Conservation (phyloP, 768 basidiomycete genomes). For the Fomitopsis pulvina region DNA sequence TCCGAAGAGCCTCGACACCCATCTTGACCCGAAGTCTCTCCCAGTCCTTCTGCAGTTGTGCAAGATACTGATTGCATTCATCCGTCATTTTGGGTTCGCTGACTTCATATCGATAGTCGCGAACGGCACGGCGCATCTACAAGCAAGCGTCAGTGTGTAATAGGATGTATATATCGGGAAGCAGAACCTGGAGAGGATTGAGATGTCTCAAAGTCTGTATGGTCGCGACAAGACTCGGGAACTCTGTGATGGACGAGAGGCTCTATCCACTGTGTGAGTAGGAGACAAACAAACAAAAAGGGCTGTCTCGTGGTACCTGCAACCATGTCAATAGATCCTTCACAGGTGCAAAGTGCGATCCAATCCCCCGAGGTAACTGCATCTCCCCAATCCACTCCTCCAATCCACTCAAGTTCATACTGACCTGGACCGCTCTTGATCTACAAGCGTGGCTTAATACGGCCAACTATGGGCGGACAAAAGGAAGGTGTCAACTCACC, state of each 20-base stretch:
- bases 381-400: slow-evolving; percentile 90
- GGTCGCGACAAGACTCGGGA: slow-evolving; percentile 81
- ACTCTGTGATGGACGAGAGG: slow-evolving; percentile 81
- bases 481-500: slow-evolving; percentile 36
- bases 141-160: background rate
- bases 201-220: slow-evolving; percentile 82
- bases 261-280: slow-evolving; percentile 38
- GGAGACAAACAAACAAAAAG: background rate
- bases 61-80: slow-evolving; percentile 91
- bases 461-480: background rate
- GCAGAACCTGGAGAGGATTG: slow-evolving; percentile 84
- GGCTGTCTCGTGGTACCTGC: slow-evolving; percentile 42
- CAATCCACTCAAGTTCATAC: slow-evolving; percentile 75
- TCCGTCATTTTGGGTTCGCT: slow-evolving; percentile 90
- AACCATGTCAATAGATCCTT: slow-evolving; percentile 82
- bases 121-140: slow-evolving; percentile 88
- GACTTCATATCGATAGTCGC: slow-evolving; percentile 92
- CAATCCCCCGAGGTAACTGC: slow-evolving; percentile 73
- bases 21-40: slow-evolving; percentile 84
- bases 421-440: slow-evolving; percentile 84
- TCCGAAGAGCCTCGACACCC: slow-evolving; percentile 78
- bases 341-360: slow-evolving; percentile 77
- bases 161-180: background rate
- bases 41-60: slow-evolving; percentile 96
- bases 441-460: slow-evolving; percentile 27